Evolutionary conservation across 768 basidiomycete species (phyloP).

Genomic region (Heimioporus sp.): DNA sequence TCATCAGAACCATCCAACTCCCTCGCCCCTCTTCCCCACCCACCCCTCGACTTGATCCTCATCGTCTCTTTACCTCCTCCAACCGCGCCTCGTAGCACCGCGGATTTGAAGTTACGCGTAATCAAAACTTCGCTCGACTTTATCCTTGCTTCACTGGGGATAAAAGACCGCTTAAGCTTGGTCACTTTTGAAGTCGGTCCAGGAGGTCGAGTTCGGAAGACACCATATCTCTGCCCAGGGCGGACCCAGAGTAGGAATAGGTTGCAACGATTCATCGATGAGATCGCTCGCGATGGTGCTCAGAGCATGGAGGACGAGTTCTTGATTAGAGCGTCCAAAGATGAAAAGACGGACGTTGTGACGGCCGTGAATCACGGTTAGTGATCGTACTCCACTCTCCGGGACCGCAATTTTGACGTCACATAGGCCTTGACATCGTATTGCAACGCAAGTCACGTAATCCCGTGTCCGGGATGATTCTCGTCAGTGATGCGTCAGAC

Average conservation of each 20-base stretch:
- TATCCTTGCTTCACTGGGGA: conserved; percentile 69
- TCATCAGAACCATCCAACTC: conserved; percentile 78
- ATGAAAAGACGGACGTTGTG: conserved; percentile 96
- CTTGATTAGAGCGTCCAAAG: conserved; percentile 71
- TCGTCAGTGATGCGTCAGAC: conserved; percentile 92
- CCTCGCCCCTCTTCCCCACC: conserved; percentile 78
- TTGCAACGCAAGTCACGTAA: conserved; percentile 93
- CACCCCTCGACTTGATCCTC: conserved; percentile 88
- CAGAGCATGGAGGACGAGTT: conserved; percentile 58
- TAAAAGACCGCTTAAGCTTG: conserved; percentile 79
- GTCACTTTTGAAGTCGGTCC: conserved; percentile 91
- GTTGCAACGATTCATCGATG: conserved; percentile 77
- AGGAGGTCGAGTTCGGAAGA: conserved; percentile 82
- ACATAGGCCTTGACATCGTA: conserved; percentile 83
- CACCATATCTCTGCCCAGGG: conserved; percentile 84
- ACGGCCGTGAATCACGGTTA: conserved; percentile 95
- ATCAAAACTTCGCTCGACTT: conserved; percentile 90
- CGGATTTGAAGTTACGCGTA: conserved; percentile 83
- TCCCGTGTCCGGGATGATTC: conserved; percentile 85
- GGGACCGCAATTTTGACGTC: not conserved
- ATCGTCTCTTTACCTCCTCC: conserved; percentile 85
- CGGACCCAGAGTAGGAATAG: conserved; percentile 65
- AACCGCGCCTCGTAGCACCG: conserved; percentile 68
- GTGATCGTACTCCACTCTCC: conserved; percentile 5
- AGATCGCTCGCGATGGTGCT: conserved; percentile 45